These are phyloP conservation scores for Dimargaris verticillata DNA, from an alignment of 192 early-diverging fungal species.

Conservation along the genomic window DNA sequence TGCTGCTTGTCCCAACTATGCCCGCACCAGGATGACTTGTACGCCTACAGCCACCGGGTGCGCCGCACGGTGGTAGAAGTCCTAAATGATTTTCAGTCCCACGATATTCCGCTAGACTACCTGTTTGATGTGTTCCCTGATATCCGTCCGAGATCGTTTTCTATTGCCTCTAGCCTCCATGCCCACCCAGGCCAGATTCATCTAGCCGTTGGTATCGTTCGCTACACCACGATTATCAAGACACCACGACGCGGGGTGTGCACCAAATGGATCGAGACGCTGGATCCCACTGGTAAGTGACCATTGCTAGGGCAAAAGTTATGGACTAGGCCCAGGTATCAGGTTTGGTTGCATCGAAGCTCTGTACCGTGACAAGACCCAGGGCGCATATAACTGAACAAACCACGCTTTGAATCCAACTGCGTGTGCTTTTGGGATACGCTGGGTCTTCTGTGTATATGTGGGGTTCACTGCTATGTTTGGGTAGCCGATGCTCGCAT, in stretches of 20 bases:
- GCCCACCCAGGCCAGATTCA: conserved; percentile 31
- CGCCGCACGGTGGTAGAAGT: conserved; percentile 70
- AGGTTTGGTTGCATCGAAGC: no score
- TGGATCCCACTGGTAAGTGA: conserved; percentile 11
- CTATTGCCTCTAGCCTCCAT: conserved; percentile 50
- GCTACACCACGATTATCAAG: conserved; percentile 65
- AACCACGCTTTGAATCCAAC: no score
- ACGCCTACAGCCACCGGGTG: conserved; percentile 66
- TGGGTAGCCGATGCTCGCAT: conserved; percentile 13
- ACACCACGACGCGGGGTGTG: conserved; percentile 64
- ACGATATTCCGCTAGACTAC: conserved; percentile 55
- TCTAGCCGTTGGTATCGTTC: conserved; percentile 69
- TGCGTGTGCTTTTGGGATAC: no score
- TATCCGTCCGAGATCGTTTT: conserved; percentile 67
- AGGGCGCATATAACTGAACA: no score
- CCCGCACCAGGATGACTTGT: conserved; percentile 57
- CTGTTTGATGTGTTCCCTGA: conserved; percentile 70
- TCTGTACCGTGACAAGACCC: no score
- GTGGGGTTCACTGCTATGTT: no score
- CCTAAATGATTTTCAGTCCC: conserved; percentile 65
- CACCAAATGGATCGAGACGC: conserved; percentile 48
- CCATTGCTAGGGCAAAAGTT: not conserved
- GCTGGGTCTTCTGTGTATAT: no score
- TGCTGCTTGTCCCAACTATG: no score
- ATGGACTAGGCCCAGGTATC: no score